Percentiles rank a stretch among this genome's conserved stretches.
Evolutionary conservation across 208 protist genomes (phyloP).

Genomic region (Leishmania tarentolae): DNA sequence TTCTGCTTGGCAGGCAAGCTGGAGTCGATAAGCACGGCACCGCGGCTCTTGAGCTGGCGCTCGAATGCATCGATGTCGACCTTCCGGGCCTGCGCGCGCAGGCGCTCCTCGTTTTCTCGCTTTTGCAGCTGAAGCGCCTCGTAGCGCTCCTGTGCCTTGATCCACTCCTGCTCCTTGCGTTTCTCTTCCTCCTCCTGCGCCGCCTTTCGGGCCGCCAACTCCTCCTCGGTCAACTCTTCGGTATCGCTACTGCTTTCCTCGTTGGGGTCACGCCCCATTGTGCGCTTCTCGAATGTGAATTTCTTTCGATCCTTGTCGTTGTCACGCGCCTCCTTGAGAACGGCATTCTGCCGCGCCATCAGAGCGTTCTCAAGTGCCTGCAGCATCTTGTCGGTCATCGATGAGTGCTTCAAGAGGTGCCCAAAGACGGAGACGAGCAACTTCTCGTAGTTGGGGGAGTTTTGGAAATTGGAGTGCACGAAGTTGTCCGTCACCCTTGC

Average conservation of each 20-base stretch:
- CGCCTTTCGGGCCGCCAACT: conserved; percentile 33
- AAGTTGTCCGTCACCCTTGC: conserved; percentile 68
- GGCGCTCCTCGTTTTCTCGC: conserved; percentile 59
- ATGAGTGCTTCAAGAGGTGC: conserved; percentile 39
- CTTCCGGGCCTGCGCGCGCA: conserved; percentile 53
- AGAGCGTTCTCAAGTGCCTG: conserved; percentile 49
- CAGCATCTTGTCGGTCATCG: conserved; percentile 43
- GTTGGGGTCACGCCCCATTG: conserved; percentile 44
- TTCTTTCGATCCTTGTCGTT: conserved; percentile 64
- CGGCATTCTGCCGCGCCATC: conserved; percentile 48
- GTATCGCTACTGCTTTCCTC: conserved; percentile 51
- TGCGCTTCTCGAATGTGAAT: conserved; percentile 48
- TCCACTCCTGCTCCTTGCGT: conserved; percentile 43
- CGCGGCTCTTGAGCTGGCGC: conserved; percentile 54
- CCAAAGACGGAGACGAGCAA: conserved; percentile 47
- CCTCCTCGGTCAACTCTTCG: conserved; percentile 41
- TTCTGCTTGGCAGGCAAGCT: conserved; percentile 42
- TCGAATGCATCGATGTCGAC: conserved; percentile 66
- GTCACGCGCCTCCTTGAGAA: conserved; percentile 69
- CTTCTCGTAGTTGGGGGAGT: conserved; percentile 63
- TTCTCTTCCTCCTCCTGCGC: conserved; percentile 47
- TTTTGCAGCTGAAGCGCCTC: conserved; percentile 59
- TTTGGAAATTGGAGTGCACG: conserved; percentile 50
- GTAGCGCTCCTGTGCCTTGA: conserved; percentile 48
- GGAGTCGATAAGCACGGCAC: conserved; percentile 68